Base-by-base conservation (phyloP, 2,329 filamentous ascomycete species). In the Metarhizium album region DNA sequence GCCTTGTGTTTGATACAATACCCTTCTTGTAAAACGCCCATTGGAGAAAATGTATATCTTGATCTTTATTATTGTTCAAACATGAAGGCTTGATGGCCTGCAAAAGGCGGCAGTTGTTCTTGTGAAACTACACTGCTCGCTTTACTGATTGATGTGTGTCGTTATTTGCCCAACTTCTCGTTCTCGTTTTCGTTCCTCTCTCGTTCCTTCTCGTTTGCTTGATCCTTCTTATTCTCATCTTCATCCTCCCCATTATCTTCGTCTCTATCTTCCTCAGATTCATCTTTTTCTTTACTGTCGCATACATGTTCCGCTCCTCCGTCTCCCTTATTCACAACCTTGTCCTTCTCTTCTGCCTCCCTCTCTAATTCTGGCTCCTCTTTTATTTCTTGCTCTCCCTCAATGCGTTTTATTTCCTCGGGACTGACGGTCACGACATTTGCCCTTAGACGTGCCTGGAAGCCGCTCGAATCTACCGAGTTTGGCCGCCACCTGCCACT, bases 291-390 rank as follows among this genome's bases (percentile, higher is more conserved):
- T 40, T 18, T n/a, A 11, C 37, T n/a, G 11, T 20, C 37, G 7
- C 20, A 2, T 7, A 14, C 5, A 1, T 62, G 61, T 8, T 65
- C 62, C 2, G 42, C 47, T 22, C 43, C 47, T 7, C 16, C 38
- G 5, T 42, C 8, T 14, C 22, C 27, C 31, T 18, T 23, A 1
- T 43, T 2, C 5, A 8, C 27, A 20, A 5, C 18, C 18, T 45
- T 24, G n/a, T 45, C 40, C 27, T 35, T 45, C 14, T 16, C 46
- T 14, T 48, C 31, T 3, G 3, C 35, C 1, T 18, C 24, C 4
- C 63, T 61, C 51, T 71, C 66, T 23, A 62, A 48, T 42, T 67
- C 64, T 0, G 65, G 56, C 52, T 65, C 70, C 62, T 75, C 70
- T 47, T 67, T 62, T 22, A 70, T 71, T 16, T 64, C 59, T 60